Evolutionary conservation across 1,284 basidiomycete genomes (phyloP).

Genomic region (Irpex sp.): DNA sequence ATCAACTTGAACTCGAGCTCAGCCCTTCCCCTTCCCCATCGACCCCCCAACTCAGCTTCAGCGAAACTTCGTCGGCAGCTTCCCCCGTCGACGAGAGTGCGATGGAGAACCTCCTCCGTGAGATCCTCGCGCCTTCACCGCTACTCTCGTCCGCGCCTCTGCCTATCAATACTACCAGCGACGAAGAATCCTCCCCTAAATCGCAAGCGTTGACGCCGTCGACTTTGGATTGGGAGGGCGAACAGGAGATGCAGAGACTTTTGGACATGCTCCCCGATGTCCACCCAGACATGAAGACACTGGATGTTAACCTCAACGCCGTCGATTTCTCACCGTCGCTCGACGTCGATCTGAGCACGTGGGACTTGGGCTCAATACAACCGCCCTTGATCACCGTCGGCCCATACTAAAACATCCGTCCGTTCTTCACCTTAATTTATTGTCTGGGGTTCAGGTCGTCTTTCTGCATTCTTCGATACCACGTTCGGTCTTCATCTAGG

Average conservation of each 20-base stretch:
- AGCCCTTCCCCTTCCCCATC: slow-evolving; percentile 19
- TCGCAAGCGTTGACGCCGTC: slow-evolving; percentile 19
- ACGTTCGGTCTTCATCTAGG: slow-evolving; percentile 4
- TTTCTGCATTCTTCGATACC: slow-evolving; percentile 4
- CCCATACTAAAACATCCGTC: slow-evolving; percentile 22
- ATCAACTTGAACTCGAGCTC: slow-evolving; percentile 28
- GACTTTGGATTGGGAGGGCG: slow-evolving; percentile 36
- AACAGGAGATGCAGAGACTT: slow-evolving; percentile 60
- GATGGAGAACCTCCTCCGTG: slow-evolving; percentile 63
- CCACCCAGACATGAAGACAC: slow-evolving; percentile 28
- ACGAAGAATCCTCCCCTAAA: slow-evolving; percentile 13
- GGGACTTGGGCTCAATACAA: slow-evolving; percentile 24
- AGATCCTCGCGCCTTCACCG: slow-evolving; percentile 61
- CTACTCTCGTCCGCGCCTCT: slow-evolving; percentile 31
- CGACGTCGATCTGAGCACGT: slow-evolving; percentile 31
- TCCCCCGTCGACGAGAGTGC: slow-evolving; percentile 46
- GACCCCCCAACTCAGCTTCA: slow-evolving; percentile 15
- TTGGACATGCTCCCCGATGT: slow-evolving; percentile 47
- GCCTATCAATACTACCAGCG: slow-evolving; percentile 22
- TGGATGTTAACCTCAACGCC: slow-evolving; percentile 21
- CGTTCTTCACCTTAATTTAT: slow-evolving; percentile 5
- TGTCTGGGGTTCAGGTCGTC: slow-evolving; percentile 4
- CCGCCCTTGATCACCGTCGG: slow-evolving; percentile 21
- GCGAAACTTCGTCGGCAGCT: slow-evolving; percentile 11
- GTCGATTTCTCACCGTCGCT: slow-evolving; percentile 35